Evolutionary conservation across 495 filamentous ascomycete species (phyloP), one percentile per base, ranked within the genome.

Genomic region (Penicillium verhagenii): DNA sequence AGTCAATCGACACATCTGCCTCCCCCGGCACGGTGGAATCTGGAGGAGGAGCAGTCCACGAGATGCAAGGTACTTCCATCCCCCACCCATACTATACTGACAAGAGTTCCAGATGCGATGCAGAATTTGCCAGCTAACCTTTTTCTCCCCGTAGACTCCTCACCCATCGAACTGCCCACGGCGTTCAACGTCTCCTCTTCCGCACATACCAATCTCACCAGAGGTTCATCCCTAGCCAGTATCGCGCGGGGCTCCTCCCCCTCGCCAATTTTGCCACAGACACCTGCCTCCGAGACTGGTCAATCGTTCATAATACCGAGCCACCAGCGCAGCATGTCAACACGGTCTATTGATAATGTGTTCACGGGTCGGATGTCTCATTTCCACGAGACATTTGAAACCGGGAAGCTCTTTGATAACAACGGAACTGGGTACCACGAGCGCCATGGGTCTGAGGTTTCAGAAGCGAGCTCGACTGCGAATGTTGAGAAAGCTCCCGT

Each of bases 1-100:
- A 60, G 82, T 61, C 62, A 2, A 13, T 61, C 10, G 25, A 43
- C 19, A 56, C 62, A n/a, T 54, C 55, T 6, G 40, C 40, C 2
- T 50, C 58, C 19, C 62, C 62, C 9, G 47, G 52, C 1, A 61
- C 62, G 2, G 62, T 65, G 1, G 62, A 65, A 43, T 61, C 59
- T 5, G 62, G 62, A 6, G 62, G 62, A 45, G 62, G 39, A 21
- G 51, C 47, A 2, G 33, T 65, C 5, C 58, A 65, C 47, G 62
- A 65, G 24, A 58, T 65, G 52, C 59, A 61, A 2, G 62, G 62
- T 65, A 61, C 39, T 39, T 43, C 14, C 2, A 6, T n/a, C 1
- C 18, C 4, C 7, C 5, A 3, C 6, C 19, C 13, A 16, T 35
- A n/a, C 13, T 6, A 16, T n/a, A 35, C 13, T 35, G 6, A 35